Base-by-base conservation (phyloP, 2,329 filamentous ascomycete genomes). In the Zymoseptoria brevis region DNA sequence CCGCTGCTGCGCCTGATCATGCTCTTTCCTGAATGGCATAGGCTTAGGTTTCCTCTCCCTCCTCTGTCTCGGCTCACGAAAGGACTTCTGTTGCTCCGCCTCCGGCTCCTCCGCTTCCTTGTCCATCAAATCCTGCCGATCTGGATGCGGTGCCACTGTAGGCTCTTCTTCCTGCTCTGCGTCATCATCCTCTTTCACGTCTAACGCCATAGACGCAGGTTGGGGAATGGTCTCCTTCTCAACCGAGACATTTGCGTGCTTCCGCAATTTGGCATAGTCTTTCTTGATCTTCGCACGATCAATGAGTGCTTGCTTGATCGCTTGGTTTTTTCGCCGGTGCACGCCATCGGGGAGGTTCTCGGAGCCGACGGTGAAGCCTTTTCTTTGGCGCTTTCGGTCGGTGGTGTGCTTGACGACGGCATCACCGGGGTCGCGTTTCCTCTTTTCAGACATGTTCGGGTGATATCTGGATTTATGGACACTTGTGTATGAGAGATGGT, bases 201-300 rank as follows among this genome's bases (percentile, higher is more conserved):
- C 63, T 3, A 66, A 16, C 55, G 64, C 62, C 56, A 67, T 58
- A 4, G 69, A 72, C 8, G 70, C 69, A 13, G 70, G 70, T 51
- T 63, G 52, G n/a, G 68, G 70, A 19, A 73, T 59, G 22, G 58
- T 57, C 51, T 72, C 69, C 22, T 59, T 61, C 53, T 71, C 57
- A 11, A 66, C 66, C 5, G 62, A 57, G 21, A 66, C 60, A 35
- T 66, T 64, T 19, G 65, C 64, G 71, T 84, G 76, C 49, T 85
- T 85, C 75, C 92, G 93, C 64, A 96, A 79, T 75, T 96, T 96
- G 63, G 88, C 88, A 72, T 96, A 96, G 50, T 88, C 84, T 75
- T 96, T 96, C 76, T 93, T 94, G 63, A 96, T 81, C 75, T 96
- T 96, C 61, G 92, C 91, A 74, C 94, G 95, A 74, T 91, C 85